Conservation (phyloP, 805 yeast species). For the Nematodospora valgi region DNA sequence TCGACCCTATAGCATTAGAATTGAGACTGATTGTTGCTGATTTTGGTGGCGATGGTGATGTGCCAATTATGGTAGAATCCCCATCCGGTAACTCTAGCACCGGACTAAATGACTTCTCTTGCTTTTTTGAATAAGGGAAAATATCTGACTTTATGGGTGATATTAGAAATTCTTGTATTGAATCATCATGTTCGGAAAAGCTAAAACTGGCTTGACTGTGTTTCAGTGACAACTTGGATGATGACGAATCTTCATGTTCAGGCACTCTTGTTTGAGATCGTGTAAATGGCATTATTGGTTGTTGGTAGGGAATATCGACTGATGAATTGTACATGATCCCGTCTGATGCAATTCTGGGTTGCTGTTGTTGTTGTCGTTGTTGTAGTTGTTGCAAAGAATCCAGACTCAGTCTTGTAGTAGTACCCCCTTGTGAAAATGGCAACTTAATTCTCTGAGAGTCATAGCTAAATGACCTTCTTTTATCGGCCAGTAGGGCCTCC, state of each 20-base stretch:
- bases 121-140: slow-evolving; percentile 7
- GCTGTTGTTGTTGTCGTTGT: neutral
- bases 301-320: neutral
- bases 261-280: neutral
- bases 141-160: slow-evolving; percentile 5
- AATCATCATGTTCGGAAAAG: slow-evolving; percentile 8
- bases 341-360: slow-evolving; percentile 18
- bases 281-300: neutral
- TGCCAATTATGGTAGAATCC: slow-evolving; percentile 1
- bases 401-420: too few relatives aligned
- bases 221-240: too few relatives aligned
- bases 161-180: slow-evolving; percentile 7
- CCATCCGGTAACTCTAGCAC: slow-evolving; percentile 14
- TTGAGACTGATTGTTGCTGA: slow-evolving; percentile 14
- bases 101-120: slow-evolving; percentile 13
- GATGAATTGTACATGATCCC: slow-evolving; percentile 15
- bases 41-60: slow-evolving; percentile 18
- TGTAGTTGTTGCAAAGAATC: slow-evolving; percentile 7
- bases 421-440: slow-evolving; percentile 8
- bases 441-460: slow-evolving; percentile 12
- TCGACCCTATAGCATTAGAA: slow-evolving; percentile 26
- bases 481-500: neutral
- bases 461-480: slow-evolving; percentile 13
- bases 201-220: slow-evolving; percentile 5
- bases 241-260: neutral